These are phyloP conservation scores for Cyanidiococcus yangmingshanensis DNA, from an alignment of 23 red algal species.

Conservation along the genomic window DNA sequence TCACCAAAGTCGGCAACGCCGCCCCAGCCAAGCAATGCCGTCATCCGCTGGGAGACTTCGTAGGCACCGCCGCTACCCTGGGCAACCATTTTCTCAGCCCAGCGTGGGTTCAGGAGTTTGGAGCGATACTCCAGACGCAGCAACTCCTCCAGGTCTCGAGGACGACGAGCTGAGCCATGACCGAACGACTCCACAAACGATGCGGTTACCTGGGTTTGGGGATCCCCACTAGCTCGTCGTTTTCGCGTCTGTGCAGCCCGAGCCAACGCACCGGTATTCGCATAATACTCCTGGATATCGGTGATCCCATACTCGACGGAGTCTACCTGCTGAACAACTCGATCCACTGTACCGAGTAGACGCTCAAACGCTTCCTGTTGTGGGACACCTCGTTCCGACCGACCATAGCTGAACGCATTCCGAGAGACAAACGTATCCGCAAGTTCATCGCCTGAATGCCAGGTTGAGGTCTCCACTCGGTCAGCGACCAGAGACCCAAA, in stretches of 20 bases:
- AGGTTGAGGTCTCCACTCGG: slow-evolving; percentile 35
- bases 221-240: neutral
- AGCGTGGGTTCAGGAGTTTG: slow-evolving; percentile 43
- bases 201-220: slow-evolving; percentile 25
- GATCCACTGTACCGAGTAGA: slow-evolving; percentile 33
- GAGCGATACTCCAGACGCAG: slow-evolving; percentile 44
- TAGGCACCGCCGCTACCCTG: slow-evolving; percentile 42
- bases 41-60: slow-evolving; percentile 49
- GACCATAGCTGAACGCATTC: slow-evolving; percentile 42
- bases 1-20: slow-evolving; percentile 42
- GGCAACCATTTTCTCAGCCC: slow-evolving; percentile 48
- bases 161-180: neutral
- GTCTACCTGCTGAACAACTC: slow-evolving; percentile 53
- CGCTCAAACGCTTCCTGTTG: neutral
- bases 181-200: slow-evolving; percentile 51
- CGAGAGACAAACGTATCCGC: slow-evolving; percentile 35
- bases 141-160: slow-evolving; percentile 37
- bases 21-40: slow-evolving; percentile 52
- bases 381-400: slow-evolving; percentile 9
- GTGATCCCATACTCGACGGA: slow-evolving; percentile 53
- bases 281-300: slow-evolving; percentile 64
- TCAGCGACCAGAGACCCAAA: slow-evolving; percentile 52
- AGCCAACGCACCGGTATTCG: slow-evolving; percentile 49
- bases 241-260: slow-evolving; percentile 37
- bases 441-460: slow-evolving; percentile 46